Evolutionary conservation across 441 rosid genomes (phyloP), one percentile per base, ranked within the genome.

Genomic region (Gossypium armourianum): DNA sequence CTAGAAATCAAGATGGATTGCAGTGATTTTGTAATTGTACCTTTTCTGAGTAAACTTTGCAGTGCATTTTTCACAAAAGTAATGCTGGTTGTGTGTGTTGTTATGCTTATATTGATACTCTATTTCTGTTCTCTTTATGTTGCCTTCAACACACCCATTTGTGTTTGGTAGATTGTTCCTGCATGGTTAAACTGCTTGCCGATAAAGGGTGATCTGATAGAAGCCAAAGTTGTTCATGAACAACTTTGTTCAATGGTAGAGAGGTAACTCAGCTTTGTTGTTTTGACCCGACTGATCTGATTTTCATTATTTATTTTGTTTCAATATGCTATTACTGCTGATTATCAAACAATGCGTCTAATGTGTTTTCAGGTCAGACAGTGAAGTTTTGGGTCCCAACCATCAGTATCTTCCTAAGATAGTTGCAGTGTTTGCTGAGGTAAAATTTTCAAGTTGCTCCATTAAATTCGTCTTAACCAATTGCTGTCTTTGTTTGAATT

Each of bases 161-260:
- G 19, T 43, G 54, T 71, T 71, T 62, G 59, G 68, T 81, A 95
- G 99, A 90, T 95, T 72, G 81, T 95, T 66, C 99, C 97, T 45
- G 98, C 99, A 19, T 95, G 99, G 99, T 83, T 95, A 80, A 92
- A 89, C 82, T 92, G 97, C 83, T 84, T 95, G 83, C 99, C 99
- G 2, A 79, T 95, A 57, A 83, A 86, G 72, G 97, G 96, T 63
- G 99, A 95, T 78, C 80, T 90, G 73, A 90, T 92, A 74, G 99
- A 95, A 83, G 99, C 99, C 77, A 95, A 95, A 82, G 87, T 85
- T 73, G 99, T 95, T 75, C 97, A 95, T 68, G 97, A 90, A 20
- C 96, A 90, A 85, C 98, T 95, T 66, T 95, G 98, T 78, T 80
- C 84, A 52, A 92, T 95, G 99, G 95, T 90, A 52, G 99, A 95